phyloP scores from a whole-genome alignment of 306 rosid species.

The Luffa aegyptiaca region DNA sequence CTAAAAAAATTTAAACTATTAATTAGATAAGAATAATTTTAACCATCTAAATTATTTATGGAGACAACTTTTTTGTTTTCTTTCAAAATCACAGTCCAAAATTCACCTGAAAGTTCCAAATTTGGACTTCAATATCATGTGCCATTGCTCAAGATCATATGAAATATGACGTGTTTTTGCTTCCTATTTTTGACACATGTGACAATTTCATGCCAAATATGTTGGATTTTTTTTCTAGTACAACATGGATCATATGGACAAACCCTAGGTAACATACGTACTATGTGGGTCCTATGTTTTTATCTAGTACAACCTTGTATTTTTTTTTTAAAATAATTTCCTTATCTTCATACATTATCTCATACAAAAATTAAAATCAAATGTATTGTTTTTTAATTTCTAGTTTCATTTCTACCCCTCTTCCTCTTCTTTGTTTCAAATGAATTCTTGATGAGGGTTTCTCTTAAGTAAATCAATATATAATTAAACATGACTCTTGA shows the following conservation, averaged over 20 bases:
- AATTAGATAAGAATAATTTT: not conserved
- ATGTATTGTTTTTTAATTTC: not conserved
- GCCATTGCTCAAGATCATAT: not conserved
- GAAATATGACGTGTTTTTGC: not conserved
- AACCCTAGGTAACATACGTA: not conserved
- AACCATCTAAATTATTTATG: not conserved
- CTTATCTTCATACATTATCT: not conserved
- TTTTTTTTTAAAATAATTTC: not conserved
- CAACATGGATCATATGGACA: not conserved
- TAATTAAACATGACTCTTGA: not conserved
- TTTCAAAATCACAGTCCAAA: not conserved
- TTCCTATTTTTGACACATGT: slow-evolving; percentile 1
- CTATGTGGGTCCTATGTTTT: not conserved
- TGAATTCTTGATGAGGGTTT: not conserved
- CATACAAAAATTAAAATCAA: not conserved
- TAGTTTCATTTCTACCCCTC: not conserved
- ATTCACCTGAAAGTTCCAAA: not conserved
- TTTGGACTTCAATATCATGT: slow-evolving; percentile 1
- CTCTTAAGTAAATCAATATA: not conserved
- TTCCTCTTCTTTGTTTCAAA: not conserved
- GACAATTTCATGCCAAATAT: not conserved
- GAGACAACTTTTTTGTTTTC: not conserved
- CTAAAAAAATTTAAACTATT: not conserved
- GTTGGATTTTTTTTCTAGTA: not conserved
- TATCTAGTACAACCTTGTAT: not conserved